These are phyloP conservation scores for Apiospora malaysiana DNA, from an alignment of 2,329 filamentous ascomycete species.

Conservation along the genomic window DNA sequence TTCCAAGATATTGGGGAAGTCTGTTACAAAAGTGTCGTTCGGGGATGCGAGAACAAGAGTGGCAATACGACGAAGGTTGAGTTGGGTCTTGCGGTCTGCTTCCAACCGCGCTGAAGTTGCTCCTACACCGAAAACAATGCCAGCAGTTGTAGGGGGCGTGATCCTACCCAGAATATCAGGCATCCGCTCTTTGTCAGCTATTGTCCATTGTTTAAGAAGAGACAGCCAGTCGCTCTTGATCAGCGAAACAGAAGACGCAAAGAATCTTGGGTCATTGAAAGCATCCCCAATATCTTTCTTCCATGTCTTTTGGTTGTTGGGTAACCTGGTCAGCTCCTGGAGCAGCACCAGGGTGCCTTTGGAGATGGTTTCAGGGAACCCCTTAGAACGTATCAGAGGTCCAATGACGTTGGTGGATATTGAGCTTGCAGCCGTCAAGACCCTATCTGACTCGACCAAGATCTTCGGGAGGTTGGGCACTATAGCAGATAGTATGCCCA, in stretches of 20 bases:
- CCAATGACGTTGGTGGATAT: constrained; percentile 85
- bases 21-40: constrained; percentile 79
- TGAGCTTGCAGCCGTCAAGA: constrained; percentile 75
- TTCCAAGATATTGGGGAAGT: constrained; percentile 75
- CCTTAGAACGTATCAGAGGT: constrained; percentile 81
- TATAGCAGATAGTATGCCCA: constrained; percentile 78
- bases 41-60: constrained; percentile 78
- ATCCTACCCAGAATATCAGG: constrained; percentile 80
- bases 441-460: constrained; percentile 83
- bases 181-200: constrained; percentile 87
- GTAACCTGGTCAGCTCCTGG: constrained; percentile 76
- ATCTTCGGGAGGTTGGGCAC: constrained; percentile 83
- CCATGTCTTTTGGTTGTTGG: constrained; percentile 86
- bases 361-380: constrained; percentile 85
- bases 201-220: constrained; percentile 81
- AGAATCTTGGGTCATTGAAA: constrained; percentile 89
- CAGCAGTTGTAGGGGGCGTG: constrained; percentile 85
- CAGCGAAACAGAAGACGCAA: constrained; percentile 69
- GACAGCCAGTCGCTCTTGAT: constrained; percentile 80
- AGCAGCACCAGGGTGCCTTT: constrained; percentile 74
- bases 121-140: constrained; percentile 98
- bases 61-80: constrained; percentile 84
- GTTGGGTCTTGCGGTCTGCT: constrained; percentile 89
- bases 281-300: constrained; percentile 91
- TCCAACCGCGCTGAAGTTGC: constrained; percentile 93